These are phyloP conservation scores for Cyclospora cayetanensis DNA, from an alignment of 169 alveolate species.

Conservation along the genomic window DNA sequence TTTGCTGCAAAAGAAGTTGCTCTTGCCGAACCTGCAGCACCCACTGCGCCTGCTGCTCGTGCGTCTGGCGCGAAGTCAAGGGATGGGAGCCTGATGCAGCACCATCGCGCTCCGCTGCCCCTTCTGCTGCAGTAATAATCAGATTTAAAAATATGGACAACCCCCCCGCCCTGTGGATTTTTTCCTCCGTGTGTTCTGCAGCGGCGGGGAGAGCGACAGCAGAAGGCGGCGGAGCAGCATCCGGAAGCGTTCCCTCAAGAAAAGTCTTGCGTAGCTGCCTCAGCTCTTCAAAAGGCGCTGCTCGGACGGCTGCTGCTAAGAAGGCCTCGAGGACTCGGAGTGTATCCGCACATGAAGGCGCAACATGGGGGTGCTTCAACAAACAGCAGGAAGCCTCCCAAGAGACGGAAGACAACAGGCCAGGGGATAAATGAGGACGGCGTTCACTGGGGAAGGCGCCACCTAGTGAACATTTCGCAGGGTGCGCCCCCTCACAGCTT, in stretches of 20 bases:
- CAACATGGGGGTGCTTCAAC: not conserved
- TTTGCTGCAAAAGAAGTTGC: conserved; percentile 28
- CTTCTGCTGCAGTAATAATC: conserved; percentile 4
- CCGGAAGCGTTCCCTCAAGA: not conserved
- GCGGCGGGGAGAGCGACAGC: not conserved
- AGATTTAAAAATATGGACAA: not conserved
- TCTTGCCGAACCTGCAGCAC: not conserved
- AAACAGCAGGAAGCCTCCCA: too few species aligned
- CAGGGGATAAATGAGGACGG: too few species aligned
- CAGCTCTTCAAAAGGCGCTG: not conserved
- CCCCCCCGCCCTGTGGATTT: not conserved
- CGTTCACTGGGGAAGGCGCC: too few species aligned
- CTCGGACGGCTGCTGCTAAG: conserved; percentile 2
- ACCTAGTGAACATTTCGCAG: too few species aligned
- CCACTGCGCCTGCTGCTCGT: not conserved
- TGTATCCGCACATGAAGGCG: not conserved
- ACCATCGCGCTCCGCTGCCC: not conserved
- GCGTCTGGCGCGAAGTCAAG: not conserved
- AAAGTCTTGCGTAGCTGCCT: conserved; percentile 7
- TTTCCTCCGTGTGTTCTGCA: not conserved
- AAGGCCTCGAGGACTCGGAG: not conserved
- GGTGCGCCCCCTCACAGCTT: too few species aligned
- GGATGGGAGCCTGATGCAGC: not conserved
- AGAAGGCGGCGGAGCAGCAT: conserved; percentile 3
- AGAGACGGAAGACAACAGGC: too few species aligned